Conservation (phyloP, 441 rosid species). For the Gossypium davidsonii region DNA sequence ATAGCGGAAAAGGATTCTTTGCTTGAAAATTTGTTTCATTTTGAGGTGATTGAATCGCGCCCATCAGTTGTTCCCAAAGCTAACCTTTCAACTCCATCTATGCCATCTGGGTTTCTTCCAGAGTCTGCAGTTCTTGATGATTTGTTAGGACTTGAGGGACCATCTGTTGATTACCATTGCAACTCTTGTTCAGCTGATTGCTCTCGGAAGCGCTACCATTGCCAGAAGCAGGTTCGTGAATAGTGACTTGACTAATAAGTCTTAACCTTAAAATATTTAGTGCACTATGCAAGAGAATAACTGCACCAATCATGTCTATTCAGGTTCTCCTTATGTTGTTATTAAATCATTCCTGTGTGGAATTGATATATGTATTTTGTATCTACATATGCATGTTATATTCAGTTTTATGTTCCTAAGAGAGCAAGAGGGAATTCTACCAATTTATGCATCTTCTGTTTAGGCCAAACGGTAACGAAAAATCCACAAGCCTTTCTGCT, state of each 20-base stretch:
- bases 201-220: slow-evolving; percentile 95
- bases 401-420: neutral
- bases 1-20: slow-evolving; percentile 37
- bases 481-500: neutral
- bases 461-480: neutral
- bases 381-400: neutral
- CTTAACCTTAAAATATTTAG: neutral
- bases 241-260: slow-evolving; percentile 21
- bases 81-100: slow-evolving; percentile 41
- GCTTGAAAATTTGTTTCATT: slow-evolving; percentile 65
- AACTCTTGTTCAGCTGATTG: slow-evolving; percentile 97
- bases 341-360: neutral
- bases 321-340: neutral
- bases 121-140: slow-evolving; percentile 76
- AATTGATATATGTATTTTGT: neutral
- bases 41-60: slow-evolving; percentile 50
- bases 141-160: slow-evolving; percentile 65
- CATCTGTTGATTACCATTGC: slow-evolving; percentile 90
- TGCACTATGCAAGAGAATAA: neutral
- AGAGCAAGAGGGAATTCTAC: neutral
- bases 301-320: neutral
- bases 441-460: neutral
- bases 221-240: slow-evolving; percentile 81
- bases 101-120: slow-evolving; percentile 56
- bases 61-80: slow-evolving; percentile 39